These are phyloP conservation scores for Selaginella tamariscina DNA, from an alignment of 75 land plant genomes.

Conservation along the genomic window DNA sequence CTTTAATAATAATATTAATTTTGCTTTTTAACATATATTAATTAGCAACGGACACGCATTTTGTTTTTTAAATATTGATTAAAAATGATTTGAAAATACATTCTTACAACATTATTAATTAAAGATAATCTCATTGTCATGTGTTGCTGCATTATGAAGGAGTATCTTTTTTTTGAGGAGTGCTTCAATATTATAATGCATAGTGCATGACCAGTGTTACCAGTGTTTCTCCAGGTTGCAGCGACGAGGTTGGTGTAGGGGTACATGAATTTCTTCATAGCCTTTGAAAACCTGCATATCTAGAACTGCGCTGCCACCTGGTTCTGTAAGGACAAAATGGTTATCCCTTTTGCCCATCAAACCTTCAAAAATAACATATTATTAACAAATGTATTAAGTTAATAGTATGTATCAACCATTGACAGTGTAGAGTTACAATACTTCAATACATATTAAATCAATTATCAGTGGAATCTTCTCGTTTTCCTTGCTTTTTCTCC, in stretches of 20 bases:
- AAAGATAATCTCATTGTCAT: not conserved
- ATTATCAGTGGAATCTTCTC: slow-evolving; percentile 53
- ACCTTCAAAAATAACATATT: too few relatives aligned
- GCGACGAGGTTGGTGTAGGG: slow-evolving; percentile 64
- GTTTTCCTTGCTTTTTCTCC: slow-evolving; percentile 62
- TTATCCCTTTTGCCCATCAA: slow-evolving; percentile 29
- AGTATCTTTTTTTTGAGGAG: not conserved
- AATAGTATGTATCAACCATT: too few relatives aligned
- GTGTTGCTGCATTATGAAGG: not conserved
- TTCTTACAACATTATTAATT: not conserved
- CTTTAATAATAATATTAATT: too few relatives aligned
- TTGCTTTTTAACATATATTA: too few relatives aligned
- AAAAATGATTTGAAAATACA: too few relatives aligned
- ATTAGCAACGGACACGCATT: too few relatives aligned
- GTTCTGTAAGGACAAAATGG: slow-evolving; percentile 90
- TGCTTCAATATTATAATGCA: not conserved
- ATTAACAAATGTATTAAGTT: too few relatives aligned
- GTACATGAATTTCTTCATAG: slow-evolving; percentile 90
- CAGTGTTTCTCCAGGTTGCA: slow-evolving; percentile 81
- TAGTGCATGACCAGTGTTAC: slow-evolving; percentile 20
- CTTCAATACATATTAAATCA: too few relatives aligned
- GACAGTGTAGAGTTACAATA: too few relatives aligned
- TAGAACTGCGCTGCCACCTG: too few relatives aligned
- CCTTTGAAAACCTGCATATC: slow-evolving; percentile 54
- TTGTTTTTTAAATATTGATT: too few relatives aligned